phyloP scores from a whole-genome alignment of 768 basidiomycete genomes.

The button mushroom (Agaricus bisporus) region DNA sequence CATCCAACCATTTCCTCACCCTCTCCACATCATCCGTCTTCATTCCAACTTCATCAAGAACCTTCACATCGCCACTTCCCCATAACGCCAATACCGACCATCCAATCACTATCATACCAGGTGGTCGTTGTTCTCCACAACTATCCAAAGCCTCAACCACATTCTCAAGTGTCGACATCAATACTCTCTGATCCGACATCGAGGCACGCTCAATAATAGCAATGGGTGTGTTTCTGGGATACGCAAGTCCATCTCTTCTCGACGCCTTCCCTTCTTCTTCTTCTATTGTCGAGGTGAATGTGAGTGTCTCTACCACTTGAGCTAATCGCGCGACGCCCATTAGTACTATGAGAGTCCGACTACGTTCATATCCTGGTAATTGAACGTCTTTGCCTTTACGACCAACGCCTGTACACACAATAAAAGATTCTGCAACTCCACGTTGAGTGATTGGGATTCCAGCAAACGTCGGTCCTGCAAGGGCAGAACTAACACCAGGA shows the following conservation, averaged over 20 bases:
- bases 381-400: conserved; percentile 74
- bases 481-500: conserved; percentile 85
- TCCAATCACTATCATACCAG: conserved; percentile 94
- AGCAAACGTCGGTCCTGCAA: conserved; percentile 86
- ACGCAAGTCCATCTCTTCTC: conserved; percentile 40
- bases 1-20: conserved; percentile 57
- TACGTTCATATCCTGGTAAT: conserved; percentile 84
- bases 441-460: conserved; percentile 94
- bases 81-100: conserved; percentile 84
- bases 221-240: conserved; percentile 76
- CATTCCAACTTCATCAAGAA: conserved; percentile 48
- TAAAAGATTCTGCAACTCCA: conserved; percentile 84
- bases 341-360: conserved; percentile 75
- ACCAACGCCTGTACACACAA: conserved; percentile 93
- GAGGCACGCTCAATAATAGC: conserved; percentile 95
- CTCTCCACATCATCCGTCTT: conserved; percentile 37
- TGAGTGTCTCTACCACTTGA: conserved; percentile 63
- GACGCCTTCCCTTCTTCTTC: background rate
- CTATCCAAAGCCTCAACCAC: conserved; percentile 67
- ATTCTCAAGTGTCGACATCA: conserved; percentile 70
- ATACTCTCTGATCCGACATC: conserved; percentile 84
- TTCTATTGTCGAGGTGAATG: conserved; percentile 10
- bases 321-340: conserved; percentile 92
- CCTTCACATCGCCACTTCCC: conserved; percentile 59
- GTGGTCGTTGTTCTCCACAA: conserved; percentile 82